Evolutionary conservation across 495 filamentous ascomycete species (phyloP).

Genomic region (Talaromyces borbonicus): DNA sequence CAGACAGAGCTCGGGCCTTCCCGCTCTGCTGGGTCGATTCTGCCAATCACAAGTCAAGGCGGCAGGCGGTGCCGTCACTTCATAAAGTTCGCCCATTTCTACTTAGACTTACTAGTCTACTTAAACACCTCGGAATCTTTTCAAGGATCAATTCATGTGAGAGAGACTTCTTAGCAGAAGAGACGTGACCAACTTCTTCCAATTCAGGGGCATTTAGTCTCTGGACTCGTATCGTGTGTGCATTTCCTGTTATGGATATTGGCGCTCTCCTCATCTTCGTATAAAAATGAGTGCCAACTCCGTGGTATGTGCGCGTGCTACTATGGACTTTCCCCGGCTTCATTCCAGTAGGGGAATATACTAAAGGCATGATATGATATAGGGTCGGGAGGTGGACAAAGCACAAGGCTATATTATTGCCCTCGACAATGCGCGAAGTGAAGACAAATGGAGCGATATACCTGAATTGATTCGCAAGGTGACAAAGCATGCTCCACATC

Average conservation of each 20-base stretch:
- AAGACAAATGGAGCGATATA: conserved; percentile 82
- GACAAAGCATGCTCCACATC: conserved; percentile 82
- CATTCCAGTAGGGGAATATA: too few species aligned
- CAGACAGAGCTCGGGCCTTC: not conserved
- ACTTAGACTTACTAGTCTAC: not conserved
- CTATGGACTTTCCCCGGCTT: not conserved
- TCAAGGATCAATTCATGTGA: not conserved
- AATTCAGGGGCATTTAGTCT: not conserved
- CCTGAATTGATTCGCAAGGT: conserved; percentile 85
- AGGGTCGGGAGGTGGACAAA: conserved; percentile 51
- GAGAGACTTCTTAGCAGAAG: not conserved
- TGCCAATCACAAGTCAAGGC: not conserved
- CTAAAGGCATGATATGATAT: not conserved
- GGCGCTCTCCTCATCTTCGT: not conserved
- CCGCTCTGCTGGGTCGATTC: not conserved
- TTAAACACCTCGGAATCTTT: not conserved
- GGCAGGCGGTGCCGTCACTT: too few species aligned
- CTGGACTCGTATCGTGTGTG: not conserved
- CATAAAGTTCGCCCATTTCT: not conserved
- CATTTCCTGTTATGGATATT: conserved; percentile 3
- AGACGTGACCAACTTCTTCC: too few species aligned
- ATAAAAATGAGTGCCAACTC: conserved; percentile 4
- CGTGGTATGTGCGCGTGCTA: conserved; percentile 1
- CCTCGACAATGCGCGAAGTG: conserved; percentile 77
- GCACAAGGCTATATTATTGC: conserved; percentile 66